phyloP scores from a whole-genome alignment of 352 stramenopile species.

The Pythium utonaiense region DNA sequence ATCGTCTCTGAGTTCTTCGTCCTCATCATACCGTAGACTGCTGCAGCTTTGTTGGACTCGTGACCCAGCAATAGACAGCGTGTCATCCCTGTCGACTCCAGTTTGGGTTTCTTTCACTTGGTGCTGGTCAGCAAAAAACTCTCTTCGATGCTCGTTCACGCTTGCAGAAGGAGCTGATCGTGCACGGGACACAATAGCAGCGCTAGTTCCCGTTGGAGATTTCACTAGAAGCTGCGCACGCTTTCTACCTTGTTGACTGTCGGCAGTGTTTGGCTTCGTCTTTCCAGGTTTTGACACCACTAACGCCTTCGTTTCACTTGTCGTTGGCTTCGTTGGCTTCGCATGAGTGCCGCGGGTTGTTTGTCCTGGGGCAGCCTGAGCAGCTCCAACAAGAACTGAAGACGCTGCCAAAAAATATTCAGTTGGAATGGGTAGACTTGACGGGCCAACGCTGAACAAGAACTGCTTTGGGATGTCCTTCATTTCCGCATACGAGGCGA shows the following conservation, averaged over 20 bases:
- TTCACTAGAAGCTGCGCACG: background rate
- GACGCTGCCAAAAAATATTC: constrained; percentile 43
- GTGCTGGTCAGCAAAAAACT: background rate
- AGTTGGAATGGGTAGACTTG: constrained; percentile 37
- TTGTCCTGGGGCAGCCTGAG: background rate
- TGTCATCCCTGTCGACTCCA: too few species aligned
- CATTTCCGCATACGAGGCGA: constrained; percentile 29
- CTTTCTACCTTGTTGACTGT: background rate
- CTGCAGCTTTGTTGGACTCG: too few species aligned
- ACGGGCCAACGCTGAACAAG: constrained; percentile 38
- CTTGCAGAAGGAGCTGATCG: background rate
- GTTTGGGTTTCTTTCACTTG: background rate
- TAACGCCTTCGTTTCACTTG: background rate
- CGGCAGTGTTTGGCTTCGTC: background rate
- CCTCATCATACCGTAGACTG: background rate
- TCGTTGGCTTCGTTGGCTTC: background rate
- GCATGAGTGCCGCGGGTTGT: background rate
- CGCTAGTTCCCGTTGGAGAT: background rate
- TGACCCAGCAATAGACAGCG: background rate
- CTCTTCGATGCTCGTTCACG: background rate
- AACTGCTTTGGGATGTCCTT: constrained; percentile 69
- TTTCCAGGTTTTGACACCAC: background rate
- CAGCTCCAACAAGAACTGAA: background rate
- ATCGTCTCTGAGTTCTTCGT: background rate
- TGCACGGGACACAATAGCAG: background rate